Percentiles rank a stretch among this genome's conserved stretches.
Conservation (phyloP, 306 rosid species). For the Urtica urens region DNA sequence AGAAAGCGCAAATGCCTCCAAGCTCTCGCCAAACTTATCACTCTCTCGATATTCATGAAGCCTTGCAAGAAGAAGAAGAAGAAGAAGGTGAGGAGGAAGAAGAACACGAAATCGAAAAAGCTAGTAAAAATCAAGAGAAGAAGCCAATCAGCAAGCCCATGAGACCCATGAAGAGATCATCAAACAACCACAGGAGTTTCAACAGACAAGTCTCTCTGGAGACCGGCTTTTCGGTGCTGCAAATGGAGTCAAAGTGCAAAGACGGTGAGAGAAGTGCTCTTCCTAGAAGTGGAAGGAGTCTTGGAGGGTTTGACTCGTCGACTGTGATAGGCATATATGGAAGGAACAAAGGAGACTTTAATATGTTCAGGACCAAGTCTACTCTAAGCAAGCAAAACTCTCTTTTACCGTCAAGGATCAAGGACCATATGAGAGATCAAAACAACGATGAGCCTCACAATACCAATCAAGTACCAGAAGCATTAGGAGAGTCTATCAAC, state of each 20-base stretch:
- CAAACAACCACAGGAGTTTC: conserved; percentile 22
- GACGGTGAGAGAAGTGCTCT: conserved; percentile 23
- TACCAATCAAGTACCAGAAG: conserved; percentile 24
- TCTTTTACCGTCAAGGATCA: conserved; percentile 38
- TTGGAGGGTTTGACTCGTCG: conserved; percentile 45
- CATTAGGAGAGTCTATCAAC: conserved; percentile 39
- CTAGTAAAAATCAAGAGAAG: conserved; percentile 20
- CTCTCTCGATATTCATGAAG: conserved; percentile 53
- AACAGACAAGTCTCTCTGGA: conserved; percentile 61
- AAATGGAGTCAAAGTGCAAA: conserved; percentile 30
- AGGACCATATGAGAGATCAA: conserved; percentile 26
- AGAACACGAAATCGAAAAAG: background rate
- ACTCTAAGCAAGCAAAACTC: conserved; percentile 62
- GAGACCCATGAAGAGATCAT: conserved; percentile 25
- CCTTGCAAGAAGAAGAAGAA: conserved; percentile 35
- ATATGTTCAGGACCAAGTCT: conserved; percentile 57
- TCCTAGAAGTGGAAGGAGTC: conserved; percentile 57
- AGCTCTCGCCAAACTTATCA: conserved; percentile 24
- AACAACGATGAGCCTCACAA: background rate
- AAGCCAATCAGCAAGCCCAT: conserved; percentile 11
- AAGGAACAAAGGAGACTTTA: conserved; percentile 49
- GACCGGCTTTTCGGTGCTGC: conserved; percentile 56
- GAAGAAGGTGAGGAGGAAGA: conserved; percentile 10
- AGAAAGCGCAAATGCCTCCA: conserved; percentile 18
- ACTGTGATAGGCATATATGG: conserved; percentile 40